Evolutionary conservation across 805 yeast species (phyloP).

Genomic region (Kregervanrija fluxuum): DNA sequence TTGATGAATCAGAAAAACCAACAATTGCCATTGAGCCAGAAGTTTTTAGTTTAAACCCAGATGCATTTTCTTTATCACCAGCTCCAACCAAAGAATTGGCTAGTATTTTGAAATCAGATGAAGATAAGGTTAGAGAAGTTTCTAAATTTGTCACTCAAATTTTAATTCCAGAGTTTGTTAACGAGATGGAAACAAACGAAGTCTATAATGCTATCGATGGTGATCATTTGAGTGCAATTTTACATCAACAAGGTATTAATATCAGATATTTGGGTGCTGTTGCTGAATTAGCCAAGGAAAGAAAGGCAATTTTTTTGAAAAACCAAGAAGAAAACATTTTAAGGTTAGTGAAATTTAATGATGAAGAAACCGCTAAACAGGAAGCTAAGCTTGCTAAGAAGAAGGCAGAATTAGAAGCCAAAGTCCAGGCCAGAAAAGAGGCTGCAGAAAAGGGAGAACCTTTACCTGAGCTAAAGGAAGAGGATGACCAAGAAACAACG

Average conservation of each 20-base stretch:
- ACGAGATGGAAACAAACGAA: slow-evolving; percentile 43
- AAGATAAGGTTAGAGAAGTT: slow-evolving; percentile 58
- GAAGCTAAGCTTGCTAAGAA: slow-evolving; percentile 21
- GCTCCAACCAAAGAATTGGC: slow-evolving; percentile 31
- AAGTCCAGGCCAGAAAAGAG: slow-evolving; percentile 14
- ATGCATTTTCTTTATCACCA: slow-evolving; percentile 50
- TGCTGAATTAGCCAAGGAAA: slow-evolving; percentile 26
- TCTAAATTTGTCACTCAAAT: slow-evolving; percentile 53
- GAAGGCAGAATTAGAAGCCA: slow-evolving; percentile 26
- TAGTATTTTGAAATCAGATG: slow-evolving; percentile 40
- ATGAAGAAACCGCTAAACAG: slow-evolving; percentile 21
- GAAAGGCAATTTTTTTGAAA: slow-evolving; percentile 16
- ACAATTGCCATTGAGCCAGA: slow-evolving; percentile 46
- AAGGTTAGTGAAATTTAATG: slow-evolving; percentile 27
- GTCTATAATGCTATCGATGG: slow-evolving; percentile 74
- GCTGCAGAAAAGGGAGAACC: slow-evolving; percentile 13
- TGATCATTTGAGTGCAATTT: slow-evolving; percentile 51
- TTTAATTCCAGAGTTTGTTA: slow-evolving; percentile 57
- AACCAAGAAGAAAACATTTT: slow-evolving; percentile 19
- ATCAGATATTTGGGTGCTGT: slow-evolving; percentile 77
- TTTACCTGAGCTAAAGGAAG: slow-evolving; percentile 20
- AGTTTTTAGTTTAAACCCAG: slow-evolving; percentile 66
- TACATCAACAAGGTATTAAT: slow-evolving; percentile 83
- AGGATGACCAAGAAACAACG: slow-evolving; percentile 25
- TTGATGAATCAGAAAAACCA: slow-evolving; percentile 33